Conservation (phyloP, 495 filamentous ascomycete genomes). For the Oleoguttula mirabilis region DNA sequence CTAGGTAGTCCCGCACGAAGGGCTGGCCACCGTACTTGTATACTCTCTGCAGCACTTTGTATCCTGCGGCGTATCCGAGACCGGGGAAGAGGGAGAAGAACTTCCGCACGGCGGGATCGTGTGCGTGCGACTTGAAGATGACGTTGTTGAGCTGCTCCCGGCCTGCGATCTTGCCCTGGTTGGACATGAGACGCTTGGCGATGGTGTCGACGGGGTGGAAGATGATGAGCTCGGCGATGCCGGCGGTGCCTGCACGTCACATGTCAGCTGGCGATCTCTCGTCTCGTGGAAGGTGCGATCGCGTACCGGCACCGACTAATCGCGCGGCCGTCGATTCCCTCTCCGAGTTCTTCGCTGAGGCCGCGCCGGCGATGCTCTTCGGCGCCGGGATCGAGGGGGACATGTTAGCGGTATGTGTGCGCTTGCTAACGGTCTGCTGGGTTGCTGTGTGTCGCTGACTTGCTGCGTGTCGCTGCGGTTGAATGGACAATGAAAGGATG, state of each 20-base stretch:
- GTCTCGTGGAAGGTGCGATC: not conserved
- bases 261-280: not conserved
- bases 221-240: constrained; percentile 89
- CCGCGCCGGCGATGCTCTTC: constrained; percentile 4
- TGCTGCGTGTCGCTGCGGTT: too few species aligned
- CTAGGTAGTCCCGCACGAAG: constrained; percentile 82
- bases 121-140: constrained; percentile 88
- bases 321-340: constrained; percentile 82
- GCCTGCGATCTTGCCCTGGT: constrained; percentile 63
- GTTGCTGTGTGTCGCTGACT: too few species aligned
- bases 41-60: constrained; percentile 93
- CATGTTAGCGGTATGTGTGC: not conserved
- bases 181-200: constrained; percentile 98
- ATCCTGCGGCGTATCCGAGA: constrained; percentile 91
- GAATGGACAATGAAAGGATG: too few species aligned
- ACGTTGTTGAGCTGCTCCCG: constrained; percentile 61
- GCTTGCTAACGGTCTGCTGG: too few species aligned
- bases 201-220: constrained; percentile 99
- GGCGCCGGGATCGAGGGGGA: constrained; percentile 5
- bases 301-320: constrained; percentile 78
- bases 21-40: constrained; percentile 99
- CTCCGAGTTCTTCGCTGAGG: constrained; percentile 51
- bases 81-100: constrained; percentile 96
- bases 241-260: constrained; percentile 60
- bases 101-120: constrained; percentile 55